phyloP scores from a whole-genome alignment of 2,329 filamentous ascomycete species.

The Nectriaceae sp. region DNA sequence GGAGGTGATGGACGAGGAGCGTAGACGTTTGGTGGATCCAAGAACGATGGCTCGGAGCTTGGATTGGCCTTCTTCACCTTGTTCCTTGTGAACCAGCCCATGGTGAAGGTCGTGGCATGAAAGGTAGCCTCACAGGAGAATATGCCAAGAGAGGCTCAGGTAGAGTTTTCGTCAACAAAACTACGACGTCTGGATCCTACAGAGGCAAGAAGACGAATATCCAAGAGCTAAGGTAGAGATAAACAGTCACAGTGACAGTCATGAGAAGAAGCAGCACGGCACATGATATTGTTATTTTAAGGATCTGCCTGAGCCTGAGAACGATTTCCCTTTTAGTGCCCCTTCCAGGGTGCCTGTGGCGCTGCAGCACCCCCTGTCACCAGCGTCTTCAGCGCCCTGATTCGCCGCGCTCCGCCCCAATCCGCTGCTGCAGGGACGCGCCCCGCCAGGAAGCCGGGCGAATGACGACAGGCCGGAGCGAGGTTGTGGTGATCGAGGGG shows the following conservation, averaged over 20 bases:
- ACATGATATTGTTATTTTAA: slow-evolving; percentile 2
- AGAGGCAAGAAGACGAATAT: not conserved
- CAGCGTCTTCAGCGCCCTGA: slow-evolving; percentile 11
- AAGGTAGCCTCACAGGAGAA: too few species aligned
- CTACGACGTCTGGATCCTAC: not conserved
- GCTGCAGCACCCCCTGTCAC: slow-evolving; percentile 8
- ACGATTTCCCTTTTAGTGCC: not conserved
- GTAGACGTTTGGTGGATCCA: slow-evolving; percentile 23
- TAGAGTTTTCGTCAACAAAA: not conserved
- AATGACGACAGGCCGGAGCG: not conserved
- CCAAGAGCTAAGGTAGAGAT: not conserved
- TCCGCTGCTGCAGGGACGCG: not conserved
- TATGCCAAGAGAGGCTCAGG: not conserved
- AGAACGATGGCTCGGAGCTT: slow-evolving; percentile 10
- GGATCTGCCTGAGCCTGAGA: not conserved
- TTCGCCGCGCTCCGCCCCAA: slow-evolving; percentile 12
- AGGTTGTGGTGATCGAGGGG: too few species aligned
- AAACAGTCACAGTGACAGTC: not conserved
- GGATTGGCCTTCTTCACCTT: slow-evolving; percentile 20
- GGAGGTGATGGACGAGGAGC: slow-evolving; percentile 8
- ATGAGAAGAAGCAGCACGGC: too few species aligned
- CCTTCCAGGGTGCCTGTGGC: slow-evolving; percentile 5
- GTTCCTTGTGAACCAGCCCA: slow-evolving; percentile 33
- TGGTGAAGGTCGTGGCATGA: slow-evolving; percentile 12
- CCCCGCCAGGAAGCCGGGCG: not conserved